Evolutionary conservation across 2,329 filamentous ascomycete species (phyloP), one percentile per base, ranked within the genome.

Genomic region (Rasamsonia emersonii): DNA sequence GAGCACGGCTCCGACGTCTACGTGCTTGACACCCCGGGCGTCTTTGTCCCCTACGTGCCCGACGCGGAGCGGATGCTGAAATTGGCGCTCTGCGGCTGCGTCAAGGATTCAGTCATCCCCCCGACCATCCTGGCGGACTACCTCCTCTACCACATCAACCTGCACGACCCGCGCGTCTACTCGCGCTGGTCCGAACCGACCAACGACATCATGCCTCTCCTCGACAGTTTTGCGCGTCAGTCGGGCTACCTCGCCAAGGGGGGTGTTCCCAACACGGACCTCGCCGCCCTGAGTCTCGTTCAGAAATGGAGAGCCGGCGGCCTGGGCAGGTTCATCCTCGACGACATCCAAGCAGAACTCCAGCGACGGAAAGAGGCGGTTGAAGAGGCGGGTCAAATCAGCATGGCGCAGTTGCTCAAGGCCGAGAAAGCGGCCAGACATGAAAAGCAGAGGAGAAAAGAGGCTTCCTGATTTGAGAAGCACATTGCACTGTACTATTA

Each of bases 11-110:
- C 72, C 26, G 80, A 79, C 25, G 79, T 94, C 4, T 94, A 91
- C 54, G 64, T 96, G 25, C 66, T 93, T 28, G 91, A 98, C 59
- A 95, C 89, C 0, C 91, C 91, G 0, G 91, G 91, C 28, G 88
- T 98, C 6, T 98, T 96, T 58, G 76, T 95, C 37, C 91, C 91
- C 0, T 94, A 93, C 54, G 82, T 96, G 17, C 73, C 80, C 0
- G 76, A 93, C 49, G 73, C 82, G 10, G 82, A 91, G 54, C 76
- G 79, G 27, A 98, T 98, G 91, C 68, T 98, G 41, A 96, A 94
- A 60, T 73, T 98, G n/a, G 82, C 88, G 2, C 73, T 96, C 1
- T 86, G 85, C 31, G 86, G 89, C 13, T 84, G 82, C 55, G 86
- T 98, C 33, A 93, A 93, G 56, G 86, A 94, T 54, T 83, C 82